Base-by-base conservation (phyloP, 2,329 filamentous ascomycete genomes). In the Colletotrichum sp. region DNA sequence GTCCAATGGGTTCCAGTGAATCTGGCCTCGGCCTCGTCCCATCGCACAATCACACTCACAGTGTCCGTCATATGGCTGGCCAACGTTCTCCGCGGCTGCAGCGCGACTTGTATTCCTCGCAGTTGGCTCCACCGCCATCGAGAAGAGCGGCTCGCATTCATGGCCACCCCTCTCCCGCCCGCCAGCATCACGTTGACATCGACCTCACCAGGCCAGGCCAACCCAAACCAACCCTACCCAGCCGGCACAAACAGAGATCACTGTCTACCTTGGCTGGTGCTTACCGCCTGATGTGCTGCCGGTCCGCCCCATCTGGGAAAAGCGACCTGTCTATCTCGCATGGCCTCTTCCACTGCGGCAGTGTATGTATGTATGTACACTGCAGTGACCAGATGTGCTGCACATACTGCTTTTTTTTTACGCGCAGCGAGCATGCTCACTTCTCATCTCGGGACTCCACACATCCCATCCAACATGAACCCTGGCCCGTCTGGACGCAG, bases 301-400 rank as follows among this genome's bases (percentile, higher is more conserved):
- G 62, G 43, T 38, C 61, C 43, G 62, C 30, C 73, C 55, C 69
- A 48, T 66, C 38, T 63, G 55, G 61, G 62, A 34, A 52, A 62
- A 68, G 43, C 58, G 63, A 68, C 38, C 73, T 73, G 73, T 75
- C 56, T n/a, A 75, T 75, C 69, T 73, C 21, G 69, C 73, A 73
- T 68, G 63, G 63, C 32, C 63, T 69, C 64, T 32, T 75, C n/a
- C n/a, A 62, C 59, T 34, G 30, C 18, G 9, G 26, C 56, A 30
- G 48, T 34, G 55, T 38, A 18, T 52, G 32, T 43, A n/a, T 43
- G 66, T 58, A n/a, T 43, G 66, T 58, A 24, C 43, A 67, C 71
- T 73, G 58, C 66, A 70, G 58, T 64, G 71, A 58, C 58, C 26
- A 21, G 59, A 62, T 32, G 43, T n/a, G 43, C 38, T 67, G 58